Evolutionary conservation across 306 rosid species (phyloP).

Genomic region (Oxytropis ochrocephala): DNA sequence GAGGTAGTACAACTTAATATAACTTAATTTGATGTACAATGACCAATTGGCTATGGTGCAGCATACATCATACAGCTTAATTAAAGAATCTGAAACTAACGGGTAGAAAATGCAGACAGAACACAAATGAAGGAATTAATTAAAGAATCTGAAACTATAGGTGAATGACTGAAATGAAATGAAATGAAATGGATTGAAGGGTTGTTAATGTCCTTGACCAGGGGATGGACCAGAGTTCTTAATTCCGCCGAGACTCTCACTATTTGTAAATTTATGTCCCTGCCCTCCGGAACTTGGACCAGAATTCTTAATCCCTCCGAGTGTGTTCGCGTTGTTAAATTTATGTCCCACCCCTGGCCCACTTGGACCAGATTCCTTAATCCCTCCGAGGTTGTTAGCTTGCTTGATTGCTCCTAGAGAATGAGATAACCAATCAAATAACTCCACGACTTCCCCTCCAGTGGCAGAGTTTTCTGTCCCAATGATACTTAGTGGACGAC

Average conservation of each 20-base stretch:
- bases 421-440: constrained; percentile 43
- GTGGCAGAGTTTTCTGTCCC: background rate
- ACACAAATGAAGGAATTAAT: constrained; percentile 16
- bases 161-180: background rate
- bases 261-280: constrained; percentile 22
- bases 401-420: constrained; percentile 33
- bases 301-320: constrained; percentile 32
- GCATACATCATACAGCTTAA: no score
- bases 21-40: no score
- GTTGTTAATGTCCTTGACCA: constrained; percentile 18
- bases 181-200: background rate
- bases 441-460: constrained; percentile 14
- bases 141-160: background rate
- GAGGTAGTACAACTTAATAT: no score
- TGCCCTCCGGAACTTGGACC: constrained; percentile 26
- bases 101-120: background rate
- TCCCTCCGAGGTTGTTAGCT: constrained; percentile 22
- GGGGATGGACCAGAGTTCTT: constrained; percentile 17
- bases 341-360: constrained; percentile 33
- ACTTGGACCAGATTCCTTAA: constrained; percentile 39
- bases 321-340: constrained; percentile 7
- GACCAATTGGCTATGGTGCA: no score
- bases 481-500: constrained; percentile 39
- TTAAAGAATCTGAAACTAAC: no score
- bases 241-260: constrained; percentile 13